Percentiles rank a stretch among this genome's conserved stretches.
Evolutionary conservation across 257 asterid species (phyloP).

Genomic region (Jacaranda copaia): DNA sequence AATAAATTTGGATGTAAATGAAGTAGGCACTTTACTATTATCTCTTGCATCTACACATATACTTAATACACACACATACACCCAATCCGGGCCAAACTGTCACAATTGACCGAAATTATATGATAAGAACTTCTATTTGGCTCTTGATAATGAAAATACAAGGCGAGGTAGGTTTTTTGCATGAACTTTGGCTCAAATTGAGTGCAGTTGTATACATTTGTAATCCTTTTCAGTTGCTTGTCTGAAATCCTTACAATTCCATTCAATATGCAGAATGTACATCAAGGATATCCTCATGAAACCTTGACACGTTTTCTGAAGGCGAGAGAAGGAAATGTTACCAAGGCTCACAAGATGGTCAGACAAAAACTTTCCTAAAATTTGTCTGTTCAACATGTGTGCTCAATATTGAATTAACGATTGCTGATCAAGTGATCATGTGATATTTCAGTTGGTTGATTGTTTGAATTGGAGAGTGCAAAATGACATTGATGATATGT

Average conservation of each 20-base stretch:
- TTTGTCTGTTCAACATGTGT: neutral
- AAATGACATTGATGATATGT: constrained; percentile 71
- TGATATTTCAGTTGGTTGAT: constrained; percentile 64
- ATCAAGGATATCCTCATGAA: constrained; percentile 67
- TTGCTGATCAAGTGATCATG: constrained; percentile 12
- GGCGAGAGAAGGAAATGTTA: constrained; percentile 68
- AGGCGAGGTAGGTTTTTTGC: neutral
- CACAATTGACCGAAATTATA: constrained; percentile 1
- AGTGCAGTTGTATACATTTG: constrained; percentile 6
- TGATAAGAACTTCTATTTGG: neutral
- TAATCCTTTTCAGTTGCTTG: neutral
- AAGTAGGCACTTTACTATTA: neutral
- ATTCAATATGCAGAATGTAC: constrained; percentile 55
- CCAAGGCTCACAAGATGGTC: constrained; percentile 66
- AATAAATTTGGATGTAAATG: too few species aligned
- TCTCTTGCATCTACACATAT: neutral
- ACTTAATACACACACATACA: neutral
- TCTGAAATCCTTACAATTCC: constrained; percentile 2
- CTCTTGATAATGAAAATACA: neutral
- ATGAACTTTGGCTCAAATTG: neutral
- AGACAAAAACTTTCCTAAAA: constrained; percentile 7
- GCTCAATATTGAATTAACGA: constrained; percentile 23
- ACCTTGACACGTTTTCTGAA: constrained; percentile 57
- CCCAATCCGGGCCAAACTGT: neutral
- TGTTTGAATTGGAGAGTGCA: constrained; percentile 70